phyloP scores from a whole-genome alignment of 1,284 basidiomycete genomes.

The Pseudozyma flocculosa region DNA sequence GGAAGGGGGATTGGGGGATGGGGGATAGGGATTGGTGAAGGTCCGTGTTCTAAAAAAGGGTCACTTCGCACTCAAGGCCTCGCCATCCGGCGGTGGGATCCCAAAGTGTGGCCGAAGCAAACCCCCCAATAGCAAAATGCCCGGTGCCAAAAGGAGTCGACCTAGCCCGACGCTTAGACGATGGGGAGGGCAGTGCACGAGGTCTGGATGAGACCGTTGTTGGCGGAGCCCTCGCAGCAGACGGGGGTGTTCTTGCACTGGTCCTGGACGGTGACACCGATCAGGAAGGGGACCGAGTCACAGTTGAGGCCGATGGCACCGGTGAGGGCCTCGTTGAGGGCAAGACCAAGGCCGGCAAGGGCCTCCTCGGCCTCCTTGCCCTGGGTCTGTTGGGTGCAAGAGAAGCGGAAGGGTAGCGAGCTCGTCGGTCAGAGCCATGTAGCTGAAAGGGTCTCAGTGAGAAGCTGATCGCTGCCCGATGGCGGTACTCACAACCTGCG shows the following conservation, averaged over 20 bases:
- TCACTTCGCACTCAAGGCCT: no score
- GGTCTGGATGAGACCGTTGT: constrained; percentile 43
- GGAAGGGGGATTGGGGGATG: constrained; percentile 1
- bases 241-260: constrained; percentile 36
- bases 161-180: constrained; percentile 25
- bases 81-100: no score
- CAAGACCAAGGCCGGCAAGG: constrained; percentile 38
- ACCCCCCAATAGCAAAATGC: background rate
- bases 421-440: no score
- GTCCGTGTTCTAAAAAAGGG: no score
- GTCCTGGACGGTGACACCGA: constrained; percentile 28
- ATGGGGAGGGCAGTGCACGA: constrained; percentile 37
- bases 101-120: background rate
- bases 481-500: constrained; percentile 23
- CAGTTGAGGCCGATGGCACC: constrained; percentile 40
- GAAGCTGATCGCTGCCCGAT: no score
- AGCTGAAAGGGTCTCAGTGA: background rate
- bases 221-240: constrained; percentile 30
- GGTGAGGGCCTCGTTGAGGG: constrained; percentile 31
- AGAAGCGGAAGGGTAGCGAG: background rate
- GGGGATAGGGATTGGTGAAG: no score
- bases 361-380: constrained; percentile 32
- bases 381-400: constrained; percentile 20
- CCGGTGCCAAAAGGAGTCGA: background rate
- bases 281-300: constrained; percentile 24